Evolutionary conservation across 768 basidiomycete genomes (phyloP).

Genomic region (Dictyophora rubrovolvata): DNA sequence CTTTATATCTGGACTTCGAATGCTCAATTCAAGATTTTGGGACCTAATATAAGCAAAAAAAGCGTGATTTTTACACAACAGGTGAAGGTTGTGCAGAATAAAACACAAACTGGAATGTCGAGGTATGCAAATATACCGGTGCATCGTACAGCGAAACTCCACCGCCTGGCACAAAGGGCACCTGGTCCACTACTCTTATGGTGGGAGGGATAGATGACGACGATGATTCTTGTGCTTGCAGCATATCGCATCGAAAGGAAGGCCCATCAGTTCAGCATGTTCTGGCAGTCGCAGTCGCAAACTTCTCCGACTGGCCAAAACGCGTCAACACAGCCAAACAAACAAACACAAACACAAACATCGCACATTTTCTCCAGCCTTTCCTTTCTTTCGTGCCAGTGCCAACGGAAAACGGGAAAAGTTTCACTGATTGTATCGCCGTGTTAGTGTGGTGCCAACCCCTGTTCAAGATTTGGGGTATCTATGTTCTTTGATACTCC

Average conservation of each 20-base stretch:
- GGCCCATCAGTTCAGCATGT: too few species aligned
- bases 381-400: too few species aligned
- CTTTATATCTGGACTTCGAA: slow-evolving; percentile 6
- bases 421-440: too few species aligned
- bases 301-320: too few species aligned
- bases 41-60: background rate
- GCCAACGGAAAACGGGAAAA: too few species aligned
- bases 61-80: background rate
- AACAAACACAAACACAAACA: too few species aligned
- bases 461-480: too few species aligned
- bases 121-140: slow-evolving; percentile 4
- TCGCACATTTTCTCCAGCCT: too few species aligned
- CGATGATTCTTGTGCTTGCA: background rate
- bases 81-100: background rate
- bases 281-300: too few species aligned
- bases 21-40: background rate
- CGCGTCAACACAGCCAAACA: too few species aligned
- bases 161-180: background rate
- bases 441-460: too few species aligned
- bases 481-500: too few species aligned
- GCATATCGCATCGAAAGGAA: background rate
- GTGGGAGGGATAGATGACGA: background rate
- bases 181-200: background rate
- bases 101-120: slow-evolving; percentile 1
- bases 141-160: slow-evolving; percentile 1